phyloP scores from a whole-genome alignment of 2,329 filamentous ascomycete genomes.

The Akanthomyces dipterigenus region DNA sequence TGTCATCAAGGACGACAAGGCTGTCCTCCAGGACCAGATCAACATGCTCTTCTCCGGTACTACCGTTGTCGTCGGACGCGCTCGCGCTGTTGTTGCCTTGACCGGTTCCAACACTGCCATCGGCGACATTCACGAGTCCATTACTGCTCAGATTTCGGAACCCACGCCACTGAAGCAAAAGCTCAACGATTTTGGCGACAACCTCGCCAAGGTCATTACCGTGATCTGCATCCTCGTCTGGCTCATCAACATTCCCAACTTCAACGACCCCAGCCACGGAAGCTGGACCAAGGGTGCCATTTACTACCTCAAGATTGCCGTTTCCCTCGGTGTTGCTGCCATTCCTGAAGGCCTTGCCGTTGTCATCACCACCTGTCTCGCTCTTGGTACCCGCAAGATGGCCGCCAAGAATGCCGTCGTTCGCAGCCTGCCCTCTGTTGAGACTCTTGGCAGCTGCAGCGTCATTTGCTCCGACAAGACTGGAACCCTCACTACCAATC shows the following conservation, averaged over 20 bases:
- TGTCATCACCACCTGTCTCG: constrained; percentile 97
- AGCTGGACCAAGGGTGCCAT: constrained; percentile 95
- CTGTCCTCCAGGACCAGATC: constrained; percentile 93
- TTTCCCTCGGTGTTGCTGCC: constrained; percentile 93
- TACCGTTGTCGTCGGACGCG: constrained; percentile 90
- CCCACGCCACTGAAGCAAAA: constrained; percentile 98
- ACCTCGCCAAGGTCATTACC: constrained; percentile 94
- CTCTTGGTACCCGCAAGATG: constrained; percentile 96
- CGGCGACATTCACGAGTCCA: constrained; percentile 98
- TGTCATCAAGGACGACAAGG: constrained; percentile 67
- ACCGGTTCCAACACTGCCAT: constrained; percentile 91
- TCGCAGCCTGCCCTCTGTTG: constrained; percentile 89
- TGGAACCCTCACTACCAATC: constrained; percentile 94
- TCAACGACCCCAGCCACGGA: constrained; percentile 89
- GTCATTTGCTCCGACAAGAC: constrained; percentile 99
- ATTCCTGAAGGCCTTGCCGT: constrained; percentile 97
- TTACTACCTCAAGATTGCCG: constrained; percentile 98
- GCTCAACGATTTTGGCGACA: constrained; percentile 95
- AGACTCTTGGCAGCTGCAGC: constrained; percentile 97
- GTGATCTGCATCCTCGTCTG: constrained; percentile 94
- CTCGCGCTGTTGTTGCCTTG: constrained; percentile 81
- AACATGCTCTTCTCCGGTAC: constrained; percentile 99
- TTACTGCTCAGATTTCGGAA: constrained; percentile 94
- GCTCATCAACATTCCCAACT: constrained; percentile 97
- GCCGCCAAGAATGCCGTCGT: constrained; percentile 97